Conservation (phyloP, 2,329 filamentous ascomycete genomes). For the Exophiala bonariae region DNA sequence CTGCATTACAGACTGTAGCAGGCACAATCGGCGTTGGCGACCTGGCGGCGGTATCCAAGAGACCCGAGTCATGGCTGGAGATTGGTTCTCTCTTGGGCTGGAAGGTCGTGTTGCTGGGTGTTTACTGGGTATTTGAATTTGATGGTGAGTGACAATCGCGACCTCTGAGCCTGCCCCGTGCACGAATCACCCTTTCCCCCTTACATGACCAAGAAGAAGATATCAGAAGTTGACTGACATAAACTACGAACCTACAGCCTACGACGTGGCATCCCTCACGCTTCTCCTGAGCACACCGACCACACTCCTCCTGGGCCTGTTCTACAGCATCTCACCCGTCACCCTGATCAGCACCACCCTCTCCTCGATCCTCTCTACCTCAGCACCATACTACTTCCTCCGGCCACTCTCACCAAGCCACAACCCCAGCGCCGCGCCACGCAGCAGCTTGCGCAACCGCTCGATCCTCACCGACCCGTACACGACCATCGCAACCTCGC, state of each 20-base stretch:
- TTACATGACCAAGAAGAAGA: too few relatives aligned
- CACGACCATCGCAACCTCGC: constrained; percentile 64
- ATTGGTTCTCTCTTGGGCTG: constrained; percentile 56
- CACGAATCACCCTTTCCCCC: not conserved
- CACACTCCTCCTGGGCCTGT: constrained; percentile 72
- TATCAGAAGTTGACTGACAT: constrained; percentile 9
- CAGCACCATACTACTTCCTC: constrained; percentile 73
- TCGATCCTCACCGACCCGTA: constrained; percentile 64
- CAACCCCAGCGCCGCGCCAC: constrained; percentile 48
- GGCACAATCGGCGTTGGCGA: constrained; percentile 63
- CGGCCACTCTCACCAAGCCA: constrained; percentile 68
- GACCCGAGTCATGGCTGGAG: constrained; percentile 62
- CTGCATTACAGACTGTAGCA: constrained; percentile 63
- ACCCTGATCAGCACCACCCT: constrained; percentile 62
- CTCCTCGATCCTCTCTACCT: constrained; percentile 69
- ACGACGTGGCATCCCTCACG: constrained; percentile 65
- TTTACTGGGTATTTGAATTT: constrained; percentile 73
- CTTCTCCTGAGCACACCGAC: constrained; percentile 74
- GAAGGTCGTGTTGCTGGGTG: constrained; percentile 65
- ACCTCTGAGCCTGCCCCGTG: not conserved
- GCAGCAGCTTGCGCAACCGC: constrained; percentile 54
- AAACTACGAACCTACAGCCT: constrained; percentile 47
- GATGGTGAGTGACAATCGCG: constrained; percentile 54
- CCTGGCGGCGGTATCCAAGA: constrained; percentile 66
- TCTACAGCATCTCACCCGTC: constrained; percentile 68